Percentiles rank a stretch among this genome's conserved stretches.
These are phyloP conservation scores for Caloboletus firmus DNA, from an alignment of 1,284 basidiomycete species.

Conservation along the genomic window DNA sequence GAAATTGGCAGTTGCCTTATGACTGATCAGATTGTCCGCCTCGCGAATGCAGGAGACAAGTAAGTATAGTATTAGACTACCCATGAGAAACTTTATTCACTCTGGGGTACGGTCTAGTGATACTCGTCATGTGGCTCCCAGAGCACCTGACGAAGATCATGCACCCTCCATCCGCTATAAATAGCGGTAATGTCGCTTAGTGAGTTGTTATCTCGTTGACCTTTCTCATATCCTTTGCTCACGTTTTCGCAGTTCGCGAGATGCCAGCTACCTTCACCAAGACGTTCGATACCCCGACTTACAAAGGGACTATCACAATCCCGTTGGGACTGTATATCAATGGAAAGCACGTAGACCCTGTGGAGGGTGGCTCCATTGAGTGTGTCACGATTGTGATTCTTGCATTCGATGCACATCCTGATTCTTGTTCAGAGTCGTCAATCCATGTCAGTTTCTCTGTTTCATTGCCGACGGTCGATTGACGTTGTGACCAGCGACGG, in stretches of 20 bases:
- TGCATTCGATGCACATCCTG: neutral
- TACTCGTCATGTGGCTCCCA: neutral
- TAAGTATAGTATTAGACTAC: neutral
- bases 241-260: neutral
- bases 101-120: neutral
- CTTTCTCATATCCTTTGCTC: neutral
- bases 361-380: constrained; percentile 27
- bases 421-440: constrained; percentile 20
- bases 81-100: neutral
- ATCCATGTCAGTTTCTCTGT: constrained; percentile 17
- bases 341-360: constrained; percentile 25
- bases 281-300: constrained; percentile 24
- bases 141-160: neutral
- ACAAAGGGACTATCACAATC: constrained; percentile 28
- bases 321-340: constrained; percentile 32
- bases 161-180: neutral
- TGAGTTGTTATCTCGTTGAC: neutral
- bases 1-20: neutral
- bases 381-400: constrained; percentile 5
- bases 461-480: neutral
- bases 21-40: neutral
- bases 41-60: neutral
- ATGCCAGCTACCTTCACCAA: constrained; percentile 26
- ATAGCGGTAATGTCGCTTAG: neutral
- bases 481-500: constrained; percentile 18